Base-by-base conservation (phyloP, 352 stramenopile genomes). In the Pythium aphanidermatum region DNA sequence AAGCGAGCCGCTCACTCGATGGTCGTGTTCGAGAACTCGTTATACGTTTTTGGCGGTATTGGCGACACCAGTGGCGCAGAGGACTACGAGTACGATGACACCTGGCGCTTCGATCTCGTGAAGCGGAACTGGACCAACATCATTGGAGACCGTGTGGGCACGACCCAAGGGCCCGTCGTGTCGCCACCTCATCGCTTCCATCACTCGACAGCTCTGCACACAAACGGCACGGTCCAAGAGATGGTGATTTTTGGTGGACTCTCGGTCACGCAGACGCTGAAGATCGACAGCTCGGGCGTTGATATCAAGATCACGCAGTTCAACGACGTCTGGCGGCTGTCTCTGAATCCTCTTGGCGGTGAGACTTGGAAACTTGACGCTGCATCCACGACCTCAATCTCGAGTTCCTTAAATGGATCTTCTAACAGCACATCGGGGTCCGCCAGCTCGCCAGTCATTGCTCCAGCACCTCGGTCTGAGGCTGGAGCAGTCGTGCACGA, bases 1-100 rank as follows among this genome's bases (percentile, higher is more conserved):
- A 68, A 66, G 19, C 74, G 77, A 7, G 70, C 72, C 3, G 77
- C 72, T 16, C 77, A 90, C 29, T 69, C 61, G 0, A 60, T 85
- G 31, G 40, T 71, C 11, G 36, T 46, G 3, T 71, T 75, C 37
- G 35, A 73, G 8, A 69, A 90, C 44, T 49, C 52, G 10, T 45
- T 90, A 25, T 87, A 83, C 47, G 42, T 86, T 24, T 86, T 73
- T 45, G 77, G 77, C 3, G 77, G 77, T 31, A 63, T 86, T 26
- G 73, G 68, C 21, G 17, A 58, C 26, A 63, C 28, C 7, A 46
- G 48, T 23, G 44, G 45, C 4, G 56, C 63, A 6, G 56, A 79
- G 51, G 70, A 83, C 37, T 37, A 73, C 45, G 77, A 90, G 50
- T 80, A 68, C 25, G 71, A 75, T n/a, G 77, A 90, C 46, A 86